Conservation (phyloP, 805 yeast genomes). For the Metschnikowia shivogae region DNA sequence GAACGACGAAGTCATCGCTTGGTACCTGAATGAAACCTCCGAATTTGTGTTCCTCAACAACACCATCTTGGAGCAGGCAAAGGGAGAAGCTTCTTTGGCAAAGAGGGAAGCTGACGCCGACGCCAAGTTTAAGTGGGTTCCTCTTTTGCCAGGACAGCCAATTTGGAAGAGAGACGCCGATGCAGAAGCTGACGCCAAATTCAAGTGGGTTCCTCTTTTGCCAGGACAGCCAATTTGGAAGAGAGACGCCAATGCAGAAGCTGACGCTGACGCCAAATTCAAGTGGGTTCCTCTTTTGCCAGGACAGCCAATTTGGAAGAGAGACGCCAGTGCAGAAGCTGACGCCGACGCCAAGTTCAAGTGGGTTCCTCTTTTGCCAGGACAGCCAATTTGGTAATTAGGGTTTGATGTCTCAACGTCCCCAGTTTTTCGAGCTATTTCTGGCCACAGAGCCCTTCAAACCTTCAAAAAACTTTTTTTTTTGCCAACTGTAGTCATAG, state of each 20-base stretch:
- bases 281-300: constrained; percentile 12
- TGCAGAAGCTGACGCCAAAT: constrained; percentile 5
- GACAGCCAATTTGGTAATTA: constrained; percentile 9
- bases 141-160: constrained; percentile 13
- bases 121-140: constrained; percentile 11
- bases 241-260: constrained; percentile 16
- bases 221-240: constrained; percentile 10
- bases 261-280: constrained; percentile 12
- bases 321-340: constrained; percentile 7
- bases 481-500: background rate
- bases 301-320: constrained; percentile 14
- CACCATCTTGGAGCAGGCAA: constrained; percentile 15
- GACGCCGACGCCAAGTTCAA: constrained; percentile 9
- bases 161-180: constrained; percentile 12
- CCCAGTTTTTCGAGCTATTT: too few relatives aligned
- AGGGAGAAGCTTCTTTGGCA: constrained; percentile 8
- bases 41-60: constrained; percentile 15
- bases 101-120: constrained; percentile 18
- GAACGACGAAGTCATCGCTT: constrained; percentile 12
- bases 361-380: constrained; percentile 11
- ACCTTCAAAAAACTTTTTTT: background rate
- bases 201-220: constrained; percentile 1
- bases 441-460: background rate
- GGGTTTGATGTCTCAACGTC: background rate
- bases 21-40: constrained; percentile 9